Conservation (phyloP, 2,329 filamentous ascomycete species). For the Rhinocladiella mackenziei region DNA sequence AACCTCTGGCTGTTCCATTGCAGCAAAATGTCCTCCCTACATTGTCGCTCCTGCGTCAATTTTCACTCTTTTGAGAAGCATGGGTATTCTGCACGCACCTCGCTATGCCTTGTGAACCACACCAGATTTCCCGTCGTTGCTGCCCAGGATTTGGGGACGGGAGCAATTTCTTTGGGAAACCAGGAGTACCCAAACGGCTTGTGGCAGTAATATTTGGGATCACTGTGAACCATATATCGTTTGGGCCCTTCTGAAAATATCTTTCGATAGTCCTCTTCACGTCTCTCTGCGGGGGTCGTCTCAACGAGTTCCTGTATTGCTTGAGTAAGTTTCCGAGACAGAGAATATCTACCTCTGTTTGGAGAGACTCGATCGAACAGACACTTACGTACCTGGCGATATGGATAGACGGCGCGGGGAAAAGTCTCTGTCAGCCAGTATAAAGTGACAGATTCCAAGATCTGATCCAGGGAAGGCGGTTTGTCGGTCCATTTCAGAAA, state of each 20-base stretch:
- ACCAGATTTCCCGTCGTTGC: slow-evolving; percentile 22
- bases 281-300: too few relatives aligned
- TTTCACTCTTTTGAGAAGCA: neutral
- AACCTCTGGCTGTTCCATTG: slow-evolving; percentile 40
- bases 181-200: slow-evolving; percentile 48
- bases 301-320: too few relatives aligned
- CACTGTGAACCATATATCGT: too few relatives aligned
- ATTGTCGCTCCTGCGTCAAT: neutral
- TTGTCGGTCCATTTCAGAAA: slow-evolving; percentile 38
- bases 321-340: too few relatives aligned
- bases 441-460: slow-evolving; percentile 35
- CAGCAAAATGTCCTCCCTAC: slow-evolving; percentile 54
- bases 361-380: too few relatives aligned
- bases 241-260: too few relatives aligned
- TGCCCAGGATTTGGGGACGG: slow-evolving; percentile 35
- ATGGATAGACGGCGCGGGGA: slow-evolving; percentile 35
- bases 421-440: slow-evolving; percentile 41
- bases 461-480: slow-evolving; percentile 32
- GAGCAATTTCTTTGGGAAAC: slow-evolving; percentile 44
- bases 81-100: too few relatives aligned
- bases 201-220: slow-evolving; percentile 35
- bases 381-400: slow-evolving; percentile 24
- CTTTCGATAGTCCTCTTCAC: too few relatives aligned
- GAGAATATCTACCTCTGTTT: too few relatives aligned
- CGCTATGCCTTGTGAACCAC: slow-evolving; percentile 15